A percentile compares a stretch with the other conserved stretches of the same genome.
Evolutionary conservation across 805 yeast species (phyloP).

Genomic region (Yarrowia sp.): DNA sequence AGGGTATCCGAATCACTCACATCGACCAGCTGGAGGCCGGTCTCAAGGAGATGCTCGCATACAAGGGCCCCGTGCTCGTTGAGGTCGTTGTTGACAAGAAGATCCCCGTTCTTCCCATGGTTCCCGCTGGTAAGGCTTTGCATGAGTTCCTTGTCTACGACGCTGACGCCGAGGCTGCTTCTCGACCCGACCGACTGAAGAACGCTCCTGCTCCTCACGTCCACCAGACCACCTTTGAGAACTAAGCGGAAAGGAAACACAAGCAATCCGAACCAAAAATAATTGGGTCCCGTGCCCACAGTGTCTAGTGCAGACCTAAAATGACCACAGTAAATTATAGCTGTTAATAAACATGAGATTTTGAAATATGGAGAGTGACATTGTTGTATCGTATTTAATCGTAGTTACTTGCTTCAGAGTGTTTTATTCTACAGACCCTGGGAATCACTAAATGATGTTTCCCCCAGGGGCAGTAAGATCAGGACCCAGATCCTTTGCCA

Average conservation of each 20-base stretch:
- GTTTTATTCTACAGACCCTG: too few relatives aligned
- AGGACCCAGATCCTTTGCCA: constrained; percentile 16
- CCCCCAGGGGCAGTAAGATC: constrained; percentile 17
- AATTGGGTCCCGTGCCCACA: not conserved
- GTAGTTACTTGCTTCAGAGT: too few relatives aligned
- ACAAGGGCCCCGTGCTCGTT: constrained; percentile 79
- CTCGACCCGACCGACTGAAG: constrained; percentile 23
- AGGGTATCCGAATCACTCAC: constrained; percentile 68
- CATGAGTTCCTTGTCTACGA: constrained; percentile 90
- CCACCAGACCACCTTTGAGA: constrained; percentile 24
- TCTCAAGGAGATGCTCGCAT: constrained; percentile 65
- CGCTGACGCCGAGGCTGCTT: constrained; percentile 46
- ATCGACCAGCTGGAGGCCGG: constrained; percentile 63
- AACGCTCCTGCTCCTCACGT: constrained; percentile 25
- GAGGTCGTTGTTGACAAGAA: constrained; percentile 87
- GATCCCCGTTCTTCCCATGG: constrained; percentile 98
- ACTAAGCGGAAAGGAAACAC: not conserved
- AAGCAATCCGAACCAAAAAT: not conserved
- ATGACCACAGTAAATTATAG: constrained; percentile 22
- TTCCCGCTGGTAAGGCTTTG: constrained; percentile 91
- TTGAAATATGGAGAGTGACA: not conserved
- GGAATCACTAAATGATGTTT: not conserved
- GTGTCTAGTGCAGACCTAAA: constrained; percentile 25
- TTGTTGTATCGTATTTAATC: not conserved
- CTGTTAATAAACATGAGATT: constrained; percentile 13